These are phyloP conservation scores for Ustilago lituana DNA, from an alignment of 1,284 basidiomycete species.

Conservation along the genomic window DNA sequence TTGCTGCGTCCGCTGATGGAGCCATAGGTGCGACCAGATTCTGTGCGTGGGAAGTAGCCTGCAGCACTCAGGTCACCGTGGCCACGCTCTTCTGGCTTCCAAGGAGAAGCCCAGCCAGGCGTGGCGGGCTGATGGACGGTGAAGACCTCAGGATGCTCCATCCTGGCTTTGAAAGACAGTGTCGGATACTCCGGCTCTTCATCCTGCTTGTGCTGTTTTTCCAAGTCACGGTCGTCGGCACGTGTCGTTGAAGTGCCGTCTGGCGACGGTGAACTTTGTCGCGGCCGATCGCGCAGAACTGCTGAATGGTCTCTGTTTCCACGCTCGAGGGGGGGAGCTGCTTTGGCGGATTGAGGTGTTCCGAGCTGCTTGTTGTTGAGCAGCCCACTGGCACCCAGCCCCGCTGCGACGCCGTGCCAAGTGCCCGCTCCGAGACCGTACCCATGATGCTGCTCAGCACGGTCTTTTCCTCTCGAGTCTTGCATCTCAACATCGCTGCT, in stretches of 20 bases:
- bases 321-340: not conserved
- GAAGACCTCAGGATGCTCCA: constrained; percentile 48
- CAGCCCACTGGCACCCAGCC: constrained; percentile 45
- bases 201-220: constrained; percentile 32
- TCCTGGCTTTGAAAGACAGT: constrained; percentile 44
- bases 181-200: constrained; percentile 36
- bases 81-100: constrained; percentile 55
- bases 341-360: constrained; percentile 8
- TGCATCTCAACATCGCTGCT: constrained; percentile 44
- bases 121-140: constrained; percentile 60
- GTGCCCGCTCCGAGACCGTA: constrained; percentile 32
- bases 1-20: constrained; percentile 18
- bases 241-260: constrained; percentile 36
- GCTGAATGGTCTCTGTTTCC: constrained; percentile 3
- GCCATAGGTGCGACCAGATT: constrained; percentile 33
- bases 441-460: constrained; percentile 19
- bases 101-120: constrained; percentile 62
- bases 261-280: constrained; percentile 35
- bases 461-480: constrained; percentile 17
- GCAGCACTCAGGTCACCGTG: constrained; percentile 34
- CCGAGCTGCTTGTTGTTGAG: constrained; percentile 29
- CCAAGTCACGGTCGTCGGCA: constrained; percentile 27
- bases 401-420: constrained; percentile 34
- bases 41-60: constrained; percentile 55
- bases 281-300: constrained; percentile 14